These are phyloP conservation scores for Ophiostoma sp. DNA, from an alignment of 2,329 filamentous ascomycete genomes.

Conservation along the genomic window DNA sequence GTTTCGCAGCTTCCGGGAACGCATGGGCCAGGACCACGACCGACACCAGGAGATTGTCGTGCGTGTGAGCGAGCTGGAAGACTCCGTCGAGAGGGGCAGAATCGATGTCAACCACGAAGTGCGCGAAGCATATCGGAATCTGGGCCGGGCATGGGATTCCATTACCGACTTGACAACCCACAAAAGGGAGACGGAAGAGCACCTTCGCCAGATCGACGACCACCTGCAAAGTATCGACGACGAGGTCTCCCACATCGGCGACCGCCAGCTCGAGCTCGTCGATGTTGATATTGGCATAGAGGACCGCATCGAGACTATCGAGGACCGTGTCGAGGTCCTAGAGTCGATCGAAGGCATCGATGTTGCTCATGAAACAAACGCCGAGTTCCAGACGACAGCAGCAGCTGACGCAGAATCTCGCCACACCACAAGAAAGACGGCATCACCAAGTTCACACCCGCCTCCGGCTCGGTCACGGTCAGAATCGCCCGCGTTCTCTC, in stretches of 20 bases:
- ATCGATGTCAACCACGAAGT: constrained; percentile 49
- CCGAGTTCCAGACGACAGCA: constrained; percentile 20
- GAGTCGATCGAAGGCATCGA: constrained; percentile 22
- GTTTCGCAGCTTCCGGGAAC: constrained; percentile 27
- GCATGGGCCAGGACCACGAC: constrained; percentile 30
- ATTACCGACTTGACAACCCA: constrained; percentile 42
- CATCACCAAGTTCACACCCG: not conserved
- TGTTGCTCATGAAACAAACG: not conserved
- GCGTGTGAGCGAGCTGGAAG: constrained; percentile 49
- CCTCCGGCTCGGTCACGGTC: not conserved
- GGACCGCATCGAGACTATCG: constrained; percentile 46
- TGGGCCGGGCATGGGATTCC: constrained; percentile 50
- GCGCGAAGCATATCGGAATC: constrained; percentile 50
- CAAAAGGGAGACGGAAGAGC: constrained; percentile 36
- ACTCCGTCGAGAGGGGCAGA: constrained; percentile 47
- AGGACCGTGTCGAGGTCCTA: constrained; percentile 35
- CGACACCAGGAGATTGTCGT: constrained; percentile 36
- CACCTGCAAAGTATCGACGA: constrained; percentile 39
- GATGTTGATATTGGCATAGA: constrained; percentile 49
- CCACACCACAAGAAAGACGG: not conserved
- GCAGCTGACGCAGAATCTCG: not conserved
- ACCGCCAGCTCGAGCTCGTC: constrained; percentile 45
- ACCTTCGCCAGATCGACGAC: constrained; percentile 38
- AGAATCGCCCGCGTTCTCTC: constrained; percentile 10
- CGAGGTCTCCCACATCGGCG: constrained; percentile 42